Conservation (phyloP, 257 asterid species). For the Ballota nigra region DNA sequence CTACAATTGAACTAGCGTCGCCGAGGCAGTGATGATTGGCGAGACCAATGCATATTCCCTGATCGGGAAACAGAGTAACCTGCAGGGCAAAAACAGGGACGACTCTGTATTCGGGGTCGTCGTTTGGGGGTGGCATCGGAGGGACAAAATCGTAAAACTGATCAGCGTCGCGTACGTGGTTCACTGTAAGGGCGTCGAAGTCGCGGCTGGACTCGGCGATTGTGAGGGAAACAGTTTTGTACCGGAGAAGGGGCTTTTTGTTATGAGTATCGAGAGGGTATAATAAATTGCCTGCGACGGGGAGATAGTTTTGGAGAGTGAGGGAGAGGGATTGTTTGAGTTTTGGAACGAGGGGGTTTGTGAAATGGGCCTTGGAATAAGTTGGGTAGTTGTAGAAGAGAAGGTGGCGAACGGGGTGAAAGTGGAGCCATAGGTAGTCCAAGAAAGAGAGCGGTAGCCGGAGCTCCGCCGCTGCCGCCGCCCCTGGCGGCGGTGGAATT, state of each 20-base stretch:
- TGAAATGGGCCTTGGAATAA: conserved; percentile 28
- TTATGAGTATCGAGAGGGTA: neutral
- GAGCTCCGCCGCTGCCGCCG: conserved; percentile 25
- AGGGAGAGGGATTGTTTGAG: neutral
- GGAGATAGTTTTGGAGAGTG: conserved; percentile 17
- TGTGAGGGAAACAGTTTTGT: neutral
- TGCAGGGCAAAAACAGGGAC: conserved; percentile 36
- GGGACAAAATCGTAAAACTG: conserved; percentile 43
- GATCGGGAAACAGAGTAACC: conserved; percentile 42
- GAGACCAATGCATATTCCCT: conserved; percentile 25
- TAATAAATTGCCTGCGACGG: conserved; percentile 30
- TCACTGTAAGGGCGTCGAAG: conserved; percentile 21
- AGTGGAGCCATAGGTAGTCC: conserved; percentile 44
- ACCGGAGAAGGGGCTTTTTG: neutral
- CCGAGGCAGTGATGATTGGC: conserved; percentile 9
- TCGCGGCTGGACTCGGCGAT: conserved; percentile 28
- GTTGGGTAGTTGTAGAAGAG: conserved; percentile 37
- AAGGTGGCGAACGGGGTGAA: conserved; percentile 33
- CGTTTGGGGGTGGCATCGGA: conserved; percentile 18
- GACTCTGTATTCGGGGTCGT: neutral
- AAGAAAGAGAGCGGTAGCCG: conserved; percentile 41
- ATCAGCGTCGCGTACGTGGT: conserved; percentile 30
- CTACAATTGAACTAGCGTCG: neutral
- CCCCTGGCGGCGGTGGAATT: conserved; percentile 25
- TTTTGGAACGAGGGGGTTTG: conserved; percentile 25